Evolutionary conservation across 73 alveolate genomes (phyloP).

Genomic region (Paramecium caudatum): DNA sequence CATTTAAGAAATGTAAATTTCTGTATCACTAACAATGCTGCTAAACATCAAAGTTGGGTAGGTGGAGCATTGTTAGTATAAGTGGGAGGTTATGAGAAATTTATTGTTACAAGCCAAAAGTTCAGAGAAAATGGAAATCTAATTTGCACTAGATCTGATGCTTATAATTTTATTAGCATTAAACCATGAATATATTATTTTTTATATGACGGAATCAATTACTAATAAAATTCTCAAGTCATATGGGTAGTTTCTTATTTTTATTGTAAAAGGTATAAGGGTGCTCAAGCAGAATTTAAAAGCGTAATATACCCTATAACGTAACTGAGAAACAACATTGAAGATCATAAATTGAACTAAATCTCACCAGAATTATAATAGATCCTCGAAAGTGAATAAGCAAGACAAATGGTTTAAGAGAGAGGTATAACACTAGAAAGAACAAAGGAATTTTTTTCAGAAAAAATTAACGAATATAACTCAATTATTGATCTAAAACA

Average conservation of each 20-base stretch:
- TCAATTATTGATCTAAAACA: slow-evolving; percentile 17
- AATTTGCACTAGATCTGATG: slow-evolving; percentile 25
- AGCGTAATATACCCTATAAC: slow-evolving; percentile 10
- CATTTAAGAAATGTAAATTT: not conserved
- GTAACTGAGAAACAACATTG: not conserved
- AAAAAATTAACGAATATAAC: slow-evolving; percentile 65
- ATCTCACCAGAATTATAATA: slow-evolving; percentile 18
- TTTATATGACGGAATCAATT: not conserved
- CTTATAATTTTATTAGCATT: slow-evolving; percentile 27
- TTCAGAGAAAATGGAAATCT: slow-evolving; percentile 57
- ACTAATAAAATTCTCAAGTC: slow-evolving; percentile 33
- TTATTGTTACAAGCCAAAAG: slow-evolving; percentile 6
- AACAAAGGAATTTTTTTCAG: slow-evolving; percentile 9
- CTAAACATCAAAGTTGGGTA: slow-evolving; percentile 7
- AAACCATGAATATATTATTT: slow-evolving; percentile 12
- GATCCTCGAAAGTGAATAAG: slow-evolving; percentile 11
- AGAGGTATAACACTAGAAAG: not conserved
- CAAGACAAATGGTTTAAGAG: slow-evolving; percentile 57
- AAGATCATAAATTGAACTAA: slow-evolving; percentile 35
- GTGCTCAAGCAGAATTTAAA: not conserved
- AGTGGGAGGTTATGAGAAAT: slow-evolving; percentile 56
- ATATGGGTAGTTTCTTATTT: slow-evolving; percentile 7
- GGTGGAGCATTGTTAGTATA: slow-evolving; percentile 40
- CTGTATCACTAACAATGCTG: not conserved
- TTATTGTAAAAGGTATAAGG: not conserved